Base-by-base conservation (phyloP, 805 yeast genomes). In the Ogataea pilisensis region DNA sequence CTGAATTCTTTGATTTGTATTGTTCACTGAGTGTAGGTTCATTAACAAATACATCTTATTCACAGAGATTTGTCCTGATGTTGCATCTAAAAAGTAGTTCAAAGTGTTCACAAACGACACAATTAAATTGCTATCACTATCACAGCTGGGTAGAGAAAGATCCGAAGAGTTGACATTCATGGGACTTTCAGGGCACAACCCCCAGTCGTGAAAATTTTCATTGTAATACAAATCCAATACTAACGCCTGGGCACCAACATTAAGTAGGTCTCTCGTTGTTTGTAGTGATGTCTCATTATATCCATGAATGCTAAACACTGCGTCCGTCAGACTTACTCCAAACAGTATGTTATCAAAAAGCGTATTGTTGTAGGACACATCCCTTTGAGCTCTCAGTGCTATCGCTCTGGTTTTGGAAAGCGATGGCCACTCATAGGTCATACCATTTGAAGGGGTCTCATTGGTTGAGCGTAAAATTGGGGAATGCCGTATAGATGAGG, bases 221-320 rank as follows among this genome's bases (percentile, higher is more conserved):
- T 75, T 76, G 69, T 77, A 74, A 55, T 79, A 80, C 21, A 81
- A 40, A 51, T 83, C 85, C 4, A 80, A 38, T 39, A 65, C 59
- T n/a, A 78, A 55, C 0, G 69, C 57, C 38, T 70, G 72, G 1
- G 71, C 61, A 0, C 85, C 85, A 2, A 59, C 58, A 28, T 57
- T 50, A 32, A 82, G 48, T 16, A 78, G 35, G 0, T 46, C 40
- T 4, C 50, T 38, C 2, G 73, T 48, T 2, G 46, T 42, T 1
- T 35, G 21, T 9, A 73, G 37, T 0, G 73, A 50, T 1, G 53
- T 48, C 0, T 57, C 30, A 8, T 59, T 62, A 34, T 69, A 70
- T 0, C 71, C 68, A 7, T 37, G 39, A 0, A 36, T 35, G 9
- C 60, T 51, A 39, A 64, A 69, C 2, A 75, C 29, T 0, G 60